These are phyloP conservation scores for Verticillium tricorpus DNA, from an alignment of 2,329 filamentous ascomycete genomes.

Conservation along the genomic window DNA sequence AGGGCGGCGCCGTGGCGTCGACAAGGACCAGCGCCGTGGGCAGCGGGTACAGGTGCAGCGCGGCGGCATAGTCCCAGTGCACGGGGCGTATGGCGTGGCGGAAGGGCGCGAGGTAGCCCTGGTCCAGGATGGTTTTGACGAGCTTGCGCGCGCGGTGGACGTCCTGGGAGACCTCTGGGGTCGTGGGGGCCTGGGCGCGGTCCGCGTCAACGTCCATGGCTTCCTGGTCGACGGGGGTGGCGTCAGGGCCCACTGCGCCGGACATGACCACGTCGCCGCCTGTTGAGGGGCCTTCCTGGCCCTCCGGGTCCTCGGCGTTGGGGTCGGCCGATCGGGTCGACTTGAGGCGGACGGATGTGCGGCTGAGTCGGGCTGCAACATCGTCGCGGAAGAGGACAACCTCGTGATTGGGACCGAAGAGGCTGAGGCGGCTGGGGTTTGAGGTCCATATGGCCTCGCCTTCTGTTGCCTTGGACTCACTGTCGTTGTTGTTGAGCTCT, in stretches of 20 bases:
- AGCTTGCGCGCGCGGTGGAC: conserved; percentile 65
- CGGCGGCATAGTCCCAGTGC: conserved; percentile 79
- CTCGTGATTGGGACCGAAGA: conserved; percentile 87
- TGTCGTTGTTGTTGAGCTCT: conserved; percentile 42
- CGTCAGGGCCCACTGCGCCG: conserved; percentile 17
- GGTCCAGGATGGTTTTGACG: conserved; percentile 87
- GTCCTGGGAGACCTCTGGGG: conserved; percentile 34
- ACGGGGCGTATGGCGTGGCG: conserved; percentile 73
- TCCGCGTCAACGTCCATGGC: conserved; percentile 40
- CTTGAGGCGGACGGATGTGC: conserved; percentile 70
- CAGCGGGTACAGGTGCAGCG: conserved; percentile 80
- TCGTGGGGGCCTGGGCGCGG: conserved; percentile 9
- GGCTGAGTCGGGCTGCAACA: conserved; percentile 70
- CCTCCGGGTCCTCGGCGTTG: conserved; percentile 29
- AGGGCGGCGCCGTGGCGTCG: conserved; percentile 76
- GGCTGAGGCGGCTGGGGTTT: conserved; percentile 75
- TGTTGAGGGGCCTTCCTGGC: background rate
- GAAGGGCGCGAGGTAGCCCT: conserved; percentile 86
- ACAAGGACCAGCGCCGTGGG: conserved; percentile 80
- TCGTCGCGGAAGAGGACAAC: conserved; percentile 86
- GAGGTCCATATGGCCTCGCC: conserved; percentile 78
- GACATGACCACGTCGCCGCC: conserved; percentile 28
- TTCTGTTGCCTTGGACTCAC: conserved; percentile 44
- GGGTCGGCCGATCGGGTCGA: conserved; percentile 19
- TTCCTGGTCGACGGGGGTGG: conserved; percentile 16